Conservation (phyloP, 345 rosid genomes). For the Durio zibethinus region DNA sequence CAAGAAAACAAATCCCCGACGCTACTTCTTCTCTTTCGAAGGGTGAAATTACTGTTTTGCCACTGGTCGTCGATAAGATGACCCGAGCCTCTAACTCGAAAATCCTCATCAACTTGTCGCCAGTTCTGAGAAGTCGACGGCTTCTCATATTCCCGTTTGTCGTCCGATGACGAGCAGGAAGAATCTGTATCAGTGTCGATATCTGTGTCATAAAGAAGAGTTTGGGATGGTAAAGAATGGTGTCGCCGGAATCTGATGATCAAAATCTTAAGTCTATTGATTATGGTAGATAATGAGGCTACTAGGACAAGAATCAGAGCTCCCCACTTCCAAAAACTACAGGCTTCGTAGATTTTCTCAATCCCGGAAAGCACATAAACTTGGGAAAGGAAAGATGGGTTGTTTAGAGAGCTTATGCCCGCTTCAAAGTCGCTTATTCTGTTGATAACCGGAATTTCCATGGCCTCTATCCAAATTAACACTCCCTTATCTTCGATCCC, state of each 20-base stretch:
- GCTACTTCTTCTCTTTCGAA: conserved; percentile 43
- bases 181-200: conserved; percentile 40
- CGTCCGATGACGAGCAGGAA: conserved; percentile 31
- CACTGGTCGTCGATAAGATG: conserved; percentile 16
- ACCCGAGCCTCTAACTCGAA: conserved; percentile 44
- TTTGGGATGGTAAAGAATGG: conserved; percentile 21
- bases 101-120: conserved; percentile 33
- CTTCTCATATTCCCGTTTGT: conserved; percentile 28
- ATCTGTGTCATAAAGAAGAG: conserved; percentile 24
- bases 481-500: not conserved
- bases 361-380: conserved; percentile 30
- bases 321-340: conserved; percentile 63
- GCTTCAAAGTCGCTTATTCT: conserved; percentile 59
- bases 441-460: conserved; percentile 68
- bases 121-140: conserved; percentile 15
- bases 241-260: conserved; percentile 30
- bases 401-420: conserved; percentile 33
- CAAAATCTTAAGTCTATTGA: conserved; percentile 40
- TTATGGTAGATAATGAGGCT: conserved; percentile 54
- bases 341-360: conserved; percentile 31
- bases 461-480: conserved; percentile 6
- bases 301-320: conserved; percentile 55
- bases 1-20: conserved; percentile 41
- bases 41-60: conserved; percentile 20
- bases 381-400: conserved; percentile 38